Evolutionary conservation across 257 asterid genomes (phyloP), one percentile per base, ranked within the genome.

Genomic region (Parsonsia alboflavescens): DNA sequence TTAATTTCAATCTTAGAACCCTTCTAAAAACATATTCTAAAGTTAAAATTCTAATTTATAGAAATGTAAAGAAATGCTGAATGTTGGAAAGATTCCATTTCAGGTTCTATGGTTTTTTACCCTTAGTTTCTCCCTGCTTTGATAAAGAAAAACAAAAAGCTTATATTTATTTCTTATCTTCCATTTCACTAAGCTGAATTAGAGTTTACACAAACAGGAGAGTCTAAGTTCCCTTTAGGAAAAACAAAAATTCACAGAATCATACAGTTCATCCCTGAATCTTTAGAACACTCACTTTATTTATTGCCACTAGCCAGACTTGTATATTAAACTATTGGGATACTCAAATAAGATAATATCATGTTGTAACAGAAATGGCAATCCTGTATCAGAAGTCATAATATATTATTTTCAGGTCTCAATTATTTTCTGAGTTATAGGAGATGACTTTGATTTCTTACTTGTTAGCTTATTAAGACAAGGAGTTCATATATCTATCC

Each of bases 351-450:
- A 28, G 30, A 21, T 61, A 30, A 61, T 59, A 10, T 5, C 41
- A 59, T 59, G 19, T 2, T 61, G 42, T 12, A 50, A 61, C 21
- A 11, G n/a, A n/a, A 62, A 33, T 62, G 68, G 4, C 45, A 62
- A 8, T 33, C 22, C 46, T 30, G 5, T 26, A 62, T 62, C 30
- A 45, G 68, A 62, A 62, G 24, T 62, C 68, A 62, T 62, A 62
- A 62, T 30, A 62, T 6, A 30, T 28, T 12, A 26, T 62, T 19
- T 62, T 62, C 68, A 13, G 46, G 22, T 15, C 68, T 62, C 12
- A 30, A 62, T 62, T 62, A 62, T 62, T 61, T 62, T 45, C 68
- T 15, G 11, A 62, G 68, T 33, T 62, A 39, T 15, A 62, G 68
- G 68, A 33, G 68, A 30, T 62, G 68, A 62, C 46, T 62, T 30